Evolutionary conservation across 371 early-diverging fungal species (phyloP), one percentile per base, ranked within the genome.

Genomic region (Mortierella sp.): DNA sequence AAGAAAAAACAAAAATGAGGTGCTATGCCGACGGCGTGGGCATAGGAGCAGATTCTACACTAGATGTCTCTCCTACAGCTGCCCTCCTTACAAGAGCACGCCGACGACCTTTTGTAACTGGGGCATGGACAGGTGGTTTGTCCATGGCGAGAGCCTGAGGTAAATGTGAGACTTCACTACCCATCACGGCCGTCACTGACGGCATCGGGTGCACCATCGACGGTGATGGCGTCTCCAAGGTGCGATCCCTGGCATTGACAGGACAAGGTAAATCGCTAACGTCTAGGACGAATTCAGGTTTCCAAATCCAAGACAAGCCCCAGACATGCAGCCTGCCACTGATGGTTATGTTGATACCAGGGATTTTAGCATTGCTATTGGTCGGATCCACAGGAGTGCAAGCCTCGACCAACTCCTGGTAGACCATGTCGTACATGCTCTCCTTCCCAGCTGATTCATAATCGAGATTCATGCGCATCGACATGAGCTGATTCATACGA

Each of bases 231-330:
- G 19, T n/a, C 9, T 41, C 44, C 24, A 21, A 9, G 1, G 17
- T 14, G 6, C 28, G 37, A 26, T 21, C 37, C 5, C 41, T 34
- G 27, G 70, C 56, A 39, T 76, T 64, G 48, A 56, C 49, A 2
- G 76, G 76, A 44, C 76, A 76, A 34, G 65, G 76, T 4, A 69
- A 51, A 44, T 61, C 32, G n/a, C 56, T 37, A 2, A 56, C 65
- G 17, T 47, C 24, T n/a, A 76, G 19, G 1, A 6, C 8, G 37
- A 76, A 76, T 21, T 52, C 24, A 3, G 76, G 76, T 42, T 64
- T 76, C 76, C 76, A 76, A 39, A 69, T 42, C 76, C 69, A 64
- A 8, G 64, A 49, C 14, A 76, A 41, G 11, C 76, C 76, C 76
- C 76, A 76, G 6, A 76, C 49, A 30, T 57, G 44, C 24, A 76